Percentiles rank a stretch among this genome's conserved stretches.
These are phyloP conservation scores for Cercophora newfieldiana DNA, from an alignment of 495 filamentous ascomycete genomes.

Conservation along the genomic window DNA sequence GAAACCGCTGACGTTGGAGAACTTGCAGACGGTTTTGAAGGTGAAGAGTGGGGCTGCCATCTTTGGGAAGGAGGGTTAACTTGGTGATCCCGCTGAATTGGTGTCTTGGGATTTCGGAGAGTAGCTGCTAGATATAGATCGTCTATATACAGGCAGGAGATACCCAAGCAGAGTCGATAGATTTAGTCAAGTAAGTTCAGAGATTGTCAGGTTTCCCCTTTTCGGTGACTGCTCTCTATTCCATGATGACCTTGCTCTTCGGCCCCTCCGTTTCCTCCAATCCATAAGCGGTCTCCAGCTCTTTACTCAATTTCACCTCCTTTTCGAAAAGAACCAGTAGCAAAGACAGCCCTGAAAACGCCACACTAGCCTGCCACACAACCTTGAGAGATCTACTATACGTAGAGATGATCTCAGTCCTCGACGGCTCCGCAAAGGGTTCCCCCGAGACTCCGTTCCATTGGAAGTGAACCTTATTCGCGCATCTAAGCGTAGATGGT, in stretches of 20 bases:
- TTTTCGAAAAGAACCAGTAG: neutral
- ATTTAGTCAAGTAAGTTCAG: too few relatives aligned
- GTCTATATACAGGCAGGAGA: too few relatives aligned
- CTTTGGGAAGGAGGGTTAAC: neutral
- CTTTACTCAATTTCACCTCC: neutral
- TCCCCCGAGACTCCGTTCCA: too few relatives aligned
- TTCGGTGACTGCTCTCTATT: too few relatives aligned
- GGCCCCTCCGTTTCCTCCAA: neutral
- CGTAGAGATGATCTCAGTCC: neutral
- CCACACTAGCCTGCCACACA: neutral
- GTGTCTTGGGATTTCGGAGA: too few relatives aligned
- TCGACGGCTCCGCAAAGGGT: neutral
- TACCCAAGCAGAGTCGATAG: too few relatives aligned
- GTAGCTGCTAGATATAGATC: too few relatives aligned
- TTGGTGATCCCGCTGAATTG: neutral
- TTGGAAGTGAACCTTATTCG: too few relatives aligned
- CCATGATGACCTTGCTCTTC: too few relatives aligned
- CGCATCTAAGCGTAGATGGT: neutral
- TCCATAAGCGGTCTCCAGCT: neutral
- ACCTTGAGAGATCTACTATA: neutral
- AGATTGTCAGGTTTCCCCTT: too few relatives aligned
- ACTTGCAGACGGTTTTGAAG: neutral
- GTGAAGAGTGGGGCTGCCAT: neutral
- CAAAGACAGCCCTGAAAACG: neutral
- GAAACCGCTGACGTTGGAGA: neutral